phyloP scores from a whole-genome alignment of 306 rosid species.

The Fragaria iinumae region DNA sequence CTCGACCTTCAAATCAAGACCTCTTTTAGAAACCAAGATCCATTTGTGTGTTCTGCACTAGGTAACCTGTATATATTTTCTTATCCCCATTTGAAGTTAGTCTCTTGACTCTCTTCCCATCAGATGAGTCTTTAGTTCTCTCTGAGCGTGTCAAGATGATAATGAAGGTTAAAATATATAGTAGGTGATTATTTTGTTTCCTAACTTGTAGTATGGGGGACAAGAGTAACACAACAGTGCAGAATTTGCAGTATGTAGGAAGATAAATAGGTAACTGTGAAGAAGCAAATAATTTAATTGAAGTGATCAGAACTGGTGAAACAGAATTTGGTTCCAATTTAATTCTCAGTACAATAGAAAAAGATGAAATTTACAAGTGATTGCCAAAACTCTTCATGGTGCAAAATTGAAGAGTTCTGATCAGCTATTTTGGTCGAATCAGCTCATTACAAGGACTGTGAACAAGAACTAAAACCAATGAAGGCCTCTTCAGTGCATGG shows the following conservation, averaged over 20 bases:
- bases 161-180: neutral
- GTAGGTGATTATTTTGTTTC: neutral
- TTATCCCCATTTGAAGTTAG: neutral
- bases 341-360: neutral
- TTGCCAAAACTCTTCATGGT: neutral
- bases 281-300: neutral
- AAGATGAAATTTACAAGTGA: conserved; percentile 2
- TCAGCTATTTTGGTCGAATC: neutral
- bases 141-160: neutral
- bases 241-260: neutral
- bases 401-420: conserved; percentile 7
- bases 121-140: neutral
- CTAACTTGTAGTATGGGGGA: neutral
- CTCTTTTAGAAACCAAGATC: neutral
- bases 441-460: conserved; percentile 1
- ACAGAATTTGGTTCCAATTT: neutral
- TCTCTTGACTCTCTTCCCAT: neutral
- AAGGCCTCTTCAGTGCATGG: conserved; percentile 27
- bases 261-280: neutral
- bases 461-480: conserved; percentile 18
- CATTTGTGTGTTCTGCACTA: neutral
- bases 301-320: neutral
- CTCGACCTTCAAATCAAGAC: neutral
- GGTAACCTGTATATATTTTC: neutral
- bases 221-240: neutral